Base-by-base conservation (phyloP, 148 eudicot genomes). In the Rhododendron molle region DNA sequence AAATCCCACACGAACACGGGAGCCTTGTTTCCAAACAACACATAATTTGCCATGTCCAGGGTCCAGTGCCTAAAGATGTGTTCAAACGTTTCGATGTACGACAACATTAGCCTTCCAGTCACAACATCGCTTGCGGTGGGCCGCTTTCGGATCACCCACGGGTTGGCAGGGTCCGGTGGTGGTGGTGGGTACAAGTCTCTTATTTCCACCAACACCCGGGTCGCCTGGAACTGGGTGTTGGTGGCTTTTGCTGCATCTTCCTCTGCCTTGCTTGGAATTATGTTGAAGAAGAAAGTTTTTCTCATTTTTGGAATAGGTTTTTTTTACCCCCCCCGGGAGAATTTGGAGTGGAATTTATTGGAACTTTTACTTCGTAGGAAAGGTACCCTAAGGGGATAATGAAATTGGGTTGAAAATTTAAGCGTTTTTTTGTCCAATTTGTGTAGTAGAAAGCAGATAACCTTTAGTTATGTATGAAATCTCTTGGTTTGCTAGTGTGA, bases 251-350 rank as follows among this genome's bases (percentile, higher is more conserved):
- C 47, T 21, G 38, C 71, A 16, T 76, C 81, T 84, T 84, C 86
- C 58, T 84, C 86, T 8, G 67, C 86, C 58, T 76, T 84, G 81
- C 38, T 84, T 23, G 86, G 86, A 56, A 84, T 14, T 3, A 84
- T 8, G 50, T 84, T 84, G 81, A 43, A 76, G 81, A 76, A 84
- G 50, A 73, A 56, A 54, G 81, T 76, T 20, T 76, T 84, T 50
- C 40, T 73, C 86, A 84, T 84, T 18, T 46, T 4, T 76, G 86
- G 38, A 73, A 7, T 56, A 50, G 20, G 60, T 1, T 32, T 26
- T 28, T 69, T 28, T 32, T 26, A 1, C 4, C 3, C 16, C 18
- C 15, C 5, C n/a, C 5, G 14, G 10, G 21, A 15, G 26, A 79
- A 79, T n/a, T 49, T 49, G 82, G 82, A 28, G 32, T 50, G 83